A percentile compares a stretch with the other conserved stretches of the same genome.
Evolutionary conservation across 2,329 filamentous ascomycete genomes (phyloP).

Genomic region (Colletotrichum sp.): DNA sequence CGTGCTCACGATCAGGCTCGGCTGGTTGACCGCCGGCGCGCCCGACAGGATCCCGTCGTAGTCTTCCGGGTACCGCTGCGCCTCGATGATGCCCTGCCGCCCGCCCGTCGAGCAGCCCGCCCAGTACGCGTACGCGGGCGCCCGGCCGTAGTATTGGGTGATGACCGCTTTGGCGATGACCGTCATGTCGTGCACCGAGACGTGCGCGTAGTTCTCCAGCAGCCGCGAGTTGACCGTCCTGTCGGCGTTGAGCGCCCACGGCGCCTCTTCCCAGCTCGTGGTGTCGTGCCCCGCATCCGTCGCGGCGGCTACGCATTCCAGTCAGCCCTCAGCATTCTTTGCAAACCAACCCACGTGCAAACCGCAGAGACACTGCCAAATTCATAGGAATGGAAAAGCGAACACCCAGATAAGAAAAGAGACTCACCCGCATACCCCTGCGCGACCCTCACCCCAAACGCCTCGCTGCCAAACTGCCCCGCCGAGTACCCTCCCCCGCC

Average conservation of each 20-base stretch:
- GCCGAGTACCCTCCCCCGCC: slow-evolving; percentile 35
- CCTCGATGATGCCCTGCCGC: slow-evolving; percentile 58
- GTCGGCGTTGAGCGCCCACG: slow-evolving; percentile 24
- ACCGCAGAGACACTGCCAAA: background rate
- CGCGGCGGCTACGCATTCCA: background rate
- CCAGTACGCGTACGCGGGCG: slow-evolving; percentile 52
- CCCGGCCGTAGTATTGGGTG: slow-evolving; percentile 49
- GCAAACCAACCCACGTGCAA: background rate
- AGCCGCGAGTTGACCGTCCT: slow-evolving; percentile 19
- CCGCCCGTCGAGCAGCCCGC: slow-evolving; percentile 61
- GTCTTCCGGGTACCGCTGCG: slow-evolving; percentile 55
- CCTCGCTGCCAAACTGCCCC: slow-evolving; percentile 23
- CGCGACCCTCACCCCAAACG: slow-evolving; percentile 4
- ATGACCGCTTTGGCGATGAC: slow-evolving; percentile 53
- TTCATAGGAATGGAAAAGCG: background rate
- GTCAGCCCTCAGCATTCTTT: background rate
- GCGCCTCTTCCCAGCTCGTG: slow-evolving; percentile 1
- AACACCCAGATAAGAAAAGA: background rate
- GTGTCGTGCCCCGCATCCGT: slow-evolving; percentile 15
- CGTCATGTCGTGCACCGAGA: slow-evolving; percentile 32
- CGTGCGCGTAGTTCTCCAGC: slow-evolving; percentile 12
- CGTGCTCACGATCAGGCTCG: slow-evolving; percentile 16
- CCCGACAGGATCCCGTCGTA: slow-evolving; percentile 60
- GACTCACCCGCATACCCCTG: slow-evolving; percentile 15
- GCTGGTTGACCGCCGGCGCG: slow-evolving; percentile 42